Evolutionary conservation across 306 rosid species (phyloP), one percentile per base, ranked within the genome.

Genomic region (Prunus mume): DNA sequence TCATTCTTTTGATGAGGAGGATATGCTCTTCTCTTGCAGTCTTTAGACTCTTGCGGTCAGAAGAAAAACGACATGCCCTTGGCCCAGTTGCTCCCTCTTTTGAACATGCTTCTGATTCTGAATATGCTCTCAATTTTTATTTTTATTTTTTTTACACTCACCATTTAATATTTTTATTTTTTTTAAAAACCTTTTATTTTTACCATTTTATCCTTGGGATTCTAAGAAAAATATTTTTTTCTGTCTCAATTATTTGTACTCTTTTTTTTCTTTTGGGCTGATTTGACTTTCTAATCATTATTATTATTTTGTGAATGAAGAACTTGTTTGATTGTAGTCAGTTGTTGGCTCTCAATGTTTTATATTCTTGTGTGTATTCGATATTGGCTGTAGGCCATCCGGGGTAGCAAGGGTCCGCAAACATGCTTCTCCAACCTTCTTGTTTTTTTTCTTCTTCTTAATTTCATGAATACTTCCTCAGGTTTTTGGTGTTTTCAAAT

Each of bases 1-100:
- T 38, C 76, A 24, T 58, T 58, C 11, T 71, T 15, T 24, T 12
- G 57, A 71, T 41, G 80, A 47, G 73, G 77, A 68, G 73, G 80
- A 68, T 80, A n/a, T 55, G 74, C 43, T 70, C 38, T 4, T 32
- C 20, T 38, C 70, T 25, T 1, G 3, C 19, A 77, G 24, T 6
- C 2, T 19, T 30, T 27, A 12, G 41, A 15, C 67, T 22, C 2
- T 43, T 24, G 68, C 15, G 68, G 41, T 73, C 77, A 60, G 68
- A 60, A 41, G 13, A 73, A 41, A 46, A 58, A 41, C 55, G 43
- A 41, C 67, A 4, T 15, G 15, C 17, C 9, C 25, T 10, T 9
- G 9, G 8, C 76, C 24, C 56, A 4, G 27, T 38, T 56, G 76
- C 20, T 56, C 67, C 20, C 67, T 17, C 57, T 51, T 62, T 28